Base-by-base conservation (phyloP, 495 filamentous ascomycete genomes). In the Parachaetomium inaequale region DNA sequence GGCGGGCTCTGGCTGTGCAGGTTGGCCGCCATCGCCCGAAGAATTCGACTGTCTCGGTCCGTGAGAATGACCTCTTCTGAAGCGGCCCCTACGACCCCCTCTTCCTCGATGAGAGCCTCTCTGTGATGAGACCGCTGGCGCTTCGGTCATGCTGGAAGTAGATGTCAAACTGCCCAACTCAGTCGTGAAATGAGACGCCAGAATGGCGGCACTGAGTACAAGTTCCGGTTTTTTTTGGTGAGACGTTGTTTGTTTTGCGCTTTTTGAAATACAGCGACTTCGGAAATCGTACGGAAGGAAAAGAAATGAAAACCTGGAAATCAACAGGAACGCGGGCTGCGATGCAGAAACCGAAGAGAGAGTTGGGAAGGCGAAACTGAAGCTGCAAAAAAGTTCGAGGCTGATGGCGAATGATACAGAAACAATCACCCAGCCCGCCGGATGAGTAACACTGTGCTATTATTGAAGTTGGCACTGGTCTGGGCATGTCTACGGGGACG, bases 251-350 rank as follows among this genome's bases (percentile, higher is more conserved):
- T 42, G 46, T 53, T 32, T 42, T 79, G 80, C 80, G 78, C 80
- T 80, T 80, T 76, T 74, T 73, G 65, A 81, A 82, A 82, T 81
- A 82, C 72, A 80, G 80, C 79, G 79, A 70, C 80, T 82, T 82
- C 65, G 28, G 36, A 69, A 55, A 46, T 12, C 26, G n/a, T 23
- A 42, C 10, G 2, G 25, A 63, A 55, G 17, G 55, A 21, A 55
- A 65, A 42, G 3, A 51, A 58, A 59, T 25, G 14, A 57, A 28
- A 29, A 53, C 32, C 11, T 25, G 26, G 15, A 47, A 49, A 29
- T 17, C 4, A 52, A 57, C 2, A 43, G 4, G 1, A 19, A 25
- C 11, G 23, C 53, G 34, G 4, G 21, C 43, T 23, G 34, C 38
- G 11, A 34, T 7, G 19, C 12, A 4, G 31, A 17, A 32, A 31